A percentile compares a stretch with the other conserved stretches of the same genome.
These are phyloP conservation scores for Pythium aphanidermatum DNA, from an alignment of 352 stramenopile species.

Conservation along the genomic window DNA sequence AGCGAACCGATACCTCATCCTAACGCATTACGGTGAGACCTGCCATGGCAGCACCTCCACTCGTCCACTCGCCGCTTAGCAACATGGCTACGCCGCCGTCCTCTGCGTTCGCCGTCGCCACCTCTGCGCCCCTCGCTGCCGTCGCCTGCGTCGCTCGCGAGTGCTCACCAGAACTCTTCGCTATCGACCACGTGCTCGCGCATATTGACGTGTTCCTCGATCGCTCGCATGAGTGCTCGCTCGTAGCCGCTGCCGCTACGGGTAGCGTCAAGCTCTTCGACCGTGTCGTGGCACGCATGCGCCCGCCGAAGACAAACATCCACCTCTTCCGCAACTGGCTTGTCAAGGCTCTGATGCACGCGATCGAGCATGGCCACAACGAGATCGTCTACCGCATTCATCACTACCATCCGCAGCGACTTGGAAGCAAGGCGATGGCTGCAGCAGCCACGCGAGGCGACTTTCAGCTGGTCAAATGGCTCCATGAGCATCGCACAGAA, in stretches of 20 bases:
- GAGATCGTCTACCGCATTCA: slow-evolving; percentile 21
- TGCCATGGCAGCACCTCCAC: not conserved
- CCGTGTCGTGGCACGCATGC: slow-evolving; percentile 15
- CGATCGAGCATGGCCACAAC: slow-evolving; percentile 12
- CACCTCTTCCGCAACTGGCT: slow-evolving; percentile 24
- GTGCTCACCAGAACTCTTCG: slow-evolving; percentile 13
- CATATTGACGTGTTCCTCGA: slow-evolving; percentile 22
- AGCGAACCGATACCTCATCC: too few species aligned
- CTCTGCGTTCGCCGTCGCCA: slow-evolving; percentile 5
- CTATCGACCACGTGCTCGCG: slow-evolving; percentile 20
- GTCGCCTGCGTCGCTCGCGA: slow-evolving; percentile 14
- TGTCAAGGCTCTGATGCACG: slow-evolving; percentile 14
- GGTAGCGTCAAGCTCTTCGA: slow-evolving; percentile 21
- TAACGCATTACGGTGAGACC: too few species aligned
- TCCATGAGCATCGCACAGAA: slow-evolving; percentile 17
- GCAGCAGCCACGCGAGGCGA: slow-evolving; percentile 10
- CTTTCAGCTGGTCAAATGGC: slow-evolving; percentile 20
- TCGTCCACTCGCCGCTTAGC: not conserved
- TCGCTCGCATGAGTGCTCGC: slow-evolving; percentile 11
- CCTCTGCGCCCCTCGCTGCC: slow-evolving; percentile 13
- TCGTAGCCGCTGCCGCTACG: slow-evolving; percentile 11
- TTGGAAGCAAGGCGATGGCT: slow-evolving; percentile 15
- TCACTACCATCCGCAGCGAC: slow-evolving; percentile 9
- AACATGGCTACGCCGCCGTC: not conserved
- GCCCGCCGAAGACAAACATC: slow-evolving; percentile 9